A percentile compares a stretch with the other conserved stretches of the same genome.
Evolutionary conservation across 116 monocot species (phyloP).

Genomic region (Phalaenopsis hybrid): DNA sequence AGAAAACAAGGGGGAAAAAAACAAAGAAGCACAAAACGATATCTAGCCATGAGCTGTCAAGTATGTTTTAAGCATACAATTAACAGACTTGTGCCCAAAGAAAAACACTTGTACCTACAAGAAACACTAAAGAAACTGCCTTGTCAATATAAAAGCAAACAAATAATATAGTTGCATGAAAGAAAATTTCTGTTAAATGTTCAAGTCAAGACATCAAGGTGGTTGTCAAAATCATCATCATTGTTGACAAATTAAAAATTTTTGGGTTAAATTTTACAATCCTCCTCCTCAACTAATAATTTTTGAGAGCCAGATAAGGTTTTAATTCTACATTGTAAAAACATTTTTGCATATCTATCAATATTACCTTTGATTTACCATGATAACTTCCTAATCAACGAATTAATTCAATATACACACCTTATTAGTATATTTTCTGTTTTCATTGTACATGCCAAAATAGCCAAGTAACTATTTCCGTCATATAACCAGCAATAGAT

Average conservation of each 20-base stretch:
- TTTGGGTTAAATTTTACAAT: neutral
- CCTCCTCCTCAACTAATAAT: neutral
- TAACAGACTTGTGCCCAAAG: neutral
- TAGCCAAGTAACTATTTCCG: too few species aligned
- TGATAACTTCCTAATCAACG: too few species aligned
- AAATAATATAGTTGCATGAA: neutral
- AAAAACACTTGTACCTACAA: neutral
- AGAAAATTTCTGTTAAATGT: neutral
- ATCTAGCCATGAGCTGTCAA: too few species aligned
- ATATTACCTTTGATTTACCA: too few species aligned
- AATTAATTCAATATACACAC: too few species aligned
- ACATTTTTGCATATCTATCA: neutral
- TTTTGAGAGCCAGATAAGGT: neutral
- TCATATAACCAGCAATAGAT: too few species aligned
- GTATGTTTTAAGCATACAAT: neutral
- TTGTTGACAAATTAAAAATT: neutral
- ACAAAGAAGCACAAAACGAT: too few species aligned
- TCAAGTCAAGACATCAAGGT: neutral
- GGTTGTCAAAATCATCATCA: neutral
- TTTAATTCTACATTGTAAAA: neutral
- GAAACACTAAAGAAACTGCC: neutral
- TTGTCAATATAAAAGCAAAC: neutral
- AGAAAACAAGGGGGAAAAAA: too few species aligned
- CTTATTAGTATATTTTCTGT: too few species aligned
- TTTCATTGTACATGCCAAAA: too few species aligned